Conservation (phyloP, 305 asterid species). For the Ruellia speciosa region DNA sequence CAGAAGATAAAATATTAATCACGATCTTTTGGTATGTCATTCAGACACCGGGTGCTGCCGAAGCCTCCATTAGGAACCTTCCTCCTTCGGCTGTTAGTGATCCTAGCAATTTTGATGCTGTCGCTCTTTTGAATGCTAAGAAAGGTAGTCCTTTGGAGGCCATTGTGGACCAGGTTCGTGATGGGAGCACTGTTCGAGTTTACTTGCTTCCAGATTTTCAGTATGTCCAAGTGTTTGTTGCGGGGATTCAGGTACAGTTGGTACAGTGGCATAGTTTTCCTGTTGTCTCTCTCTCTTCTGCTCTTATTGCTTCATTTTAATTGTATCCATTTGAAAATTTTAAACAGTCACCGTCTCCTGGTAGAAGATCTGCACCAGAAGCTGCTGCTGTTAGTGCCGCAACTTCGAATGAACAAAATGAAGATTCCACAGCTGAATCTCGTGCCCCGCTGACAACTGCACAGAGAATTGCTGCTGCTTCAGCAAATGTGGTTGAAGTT, state of each 20-base stretch:
- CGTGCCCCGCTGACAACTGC: conserved; percentile 87
- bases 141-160: conserved; percentile 91
- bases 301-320: conserved; percentile 1
- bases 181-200: conserved; percentile 91
- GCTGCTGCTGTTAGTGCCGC: conserved; percentile 31
- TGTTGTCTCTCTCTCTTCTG: not conserved
- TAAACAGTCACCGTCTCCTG: conserved; percentile 82
- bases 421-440: conserved; percentile 47
- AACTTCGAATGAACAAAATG: conserved; percentile 58
- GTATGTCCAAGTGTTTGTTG: conserved; percentile 82
- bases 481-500: conserved; percentile 57
- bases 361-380: conserved; percentile 69
- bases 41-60: conserved; percentile 80
- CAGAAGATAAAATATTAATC: conserved; percentile 10
- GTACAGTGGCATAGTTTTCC: not conserved
- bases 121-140: conserved; percentile 61
- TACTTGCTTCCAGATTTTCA: conserved; percentile 92
- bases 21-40: conserved; percentile 22
- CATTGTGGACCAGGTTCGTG: conserved; percentile 87
- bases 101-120: conserved; percentile 69
- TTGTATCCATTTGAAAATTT: conserved; percentile 12
- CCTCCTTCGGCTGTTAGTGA: conserved; percentile 89
- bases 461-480: conserved; percentile 72
- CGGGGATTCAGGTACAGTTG: conserved; percentile 84
- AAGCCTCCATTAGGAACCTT: conserved; percentile 60